Conservation (phyloP, 1,284 basidiomycete species). For the Ustilago shanxiensis region DNA sequence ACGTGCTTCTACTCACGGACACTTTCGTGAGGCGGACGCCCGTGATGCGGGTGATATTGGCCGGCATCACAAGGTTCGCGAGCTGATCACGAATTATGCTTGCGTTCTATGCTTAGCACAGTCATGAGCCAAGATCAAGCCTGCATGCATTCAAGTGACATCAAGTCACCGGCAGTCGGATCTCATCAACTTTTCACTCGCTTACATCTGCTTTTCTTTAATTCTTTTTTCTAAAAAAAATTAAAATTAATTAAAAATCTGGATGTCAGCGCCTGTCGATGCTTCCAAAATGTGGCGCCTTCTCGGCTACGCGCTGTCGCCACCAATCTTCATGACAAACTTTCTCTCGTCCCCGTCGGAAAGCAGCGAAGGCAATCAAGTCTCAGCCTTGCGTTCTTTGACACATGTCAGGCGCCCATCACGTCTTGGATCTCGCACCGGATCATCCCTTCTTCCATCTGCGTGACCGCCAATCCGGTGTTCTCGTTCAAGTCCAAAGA, state of each 20-base stretch:
- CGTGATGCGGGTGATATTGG: not conserved
- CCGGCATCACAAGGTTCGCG: not conserved
- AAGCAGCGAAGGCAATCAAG: no score
- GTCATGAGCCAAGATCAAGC: conserved; percentile 1
- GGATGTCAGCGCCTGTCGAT: not conserved
- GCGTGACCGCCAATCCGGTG: not conserved
- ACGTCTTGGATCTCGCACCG: not conserved
- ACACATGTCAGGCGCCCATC: conserved; percentile 4
- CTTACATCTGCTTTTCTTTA: not conserved
- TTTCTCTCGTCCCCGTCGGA: not conserved
- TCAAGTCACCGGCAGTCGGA: conserved; percentile 16
- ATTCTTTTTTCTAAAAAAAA: not conserved
- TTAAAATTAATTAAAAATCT: no score
- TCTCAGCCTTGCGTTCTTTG: conserved; percentile 1
- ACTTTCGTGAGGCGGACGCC: not conserved
- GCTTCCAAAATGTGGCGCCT: not conserved
- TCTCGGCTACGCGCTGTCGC: not conserved
- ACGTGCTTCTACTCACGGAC: not conserved
- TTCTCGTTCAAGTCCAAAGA: not conserved
- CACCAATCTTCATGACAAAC: not conserved
- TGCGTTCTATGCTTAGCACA: not conserved
- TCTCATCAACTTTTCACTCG: not conserved
- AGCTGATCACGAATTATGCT: not conserved
- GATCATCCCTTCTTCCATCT: not conserved
- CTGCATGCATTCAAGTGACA: conserved; percentile 1